These are phyloP conservation scores for Picocystis sp. DNA, from an alignment of 163 green algal species.

Conservation along the genomic window DNA sequence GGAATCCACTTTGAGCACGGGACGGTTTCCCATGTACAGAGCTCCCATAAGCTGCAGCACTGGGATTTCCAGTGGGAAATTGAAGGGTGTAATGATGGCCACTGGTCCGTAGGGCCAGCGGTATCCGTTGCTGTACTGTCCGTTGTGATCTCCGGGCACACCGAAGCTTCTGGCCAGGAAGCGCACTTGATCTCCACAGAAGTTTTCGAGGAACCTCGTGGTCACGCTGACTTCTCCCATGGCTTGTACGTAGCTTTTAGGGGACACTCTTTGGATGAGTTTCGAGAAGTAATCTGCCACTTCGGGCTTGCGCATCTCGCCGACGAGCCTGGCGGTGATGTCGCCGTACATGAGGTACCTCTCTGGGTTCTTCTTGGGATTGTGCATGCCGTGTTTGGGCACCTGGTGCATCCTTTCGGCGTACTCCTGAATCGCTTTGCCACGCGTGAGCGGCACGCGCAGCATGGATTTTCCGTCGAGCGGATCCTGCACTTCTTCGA, in stretches of 20 bases:
- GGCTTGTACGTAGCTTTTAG: constrained; percentile 73
- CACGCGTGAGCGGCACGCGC: too few relatives aligned
- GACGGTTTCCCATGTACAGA: constrained; percentile 98
- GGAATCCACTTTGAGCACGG: constrained; percentile 63
- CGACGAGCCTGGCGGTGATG: constrained; percentile 48
- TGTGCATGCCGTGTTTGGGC: constrained; percentile 57
- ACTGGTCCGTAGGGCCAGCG: constrained; percentile 88
- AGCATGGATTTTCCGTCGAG: too few relatives aligned
- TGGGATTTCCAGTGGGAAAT: constrained; percentile 97
- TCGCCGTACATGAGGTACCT: constrained; percentile 86
- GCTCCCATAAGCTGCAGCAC: constrained; percentile 75
- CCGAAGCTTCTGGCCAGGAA: constrained; percentile 74
- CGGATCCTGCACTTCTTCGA: too few relatives aligned
- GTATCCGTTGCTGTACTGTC: constrained; percentile 67
- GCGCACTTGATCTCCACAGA: constrained; percentile 81
- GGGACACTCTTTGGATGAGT: constrained; percentile 76
- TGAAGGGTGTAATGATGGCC: constrained; percentile 92
- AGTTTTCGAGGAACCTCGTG: constrained; percentile 88
- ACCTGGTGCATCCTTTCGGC: too few relatives aligned
- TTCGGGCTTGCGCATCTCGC: constrained; percentile 48
- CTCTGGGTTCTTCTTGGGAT: constrained; percentile 85
- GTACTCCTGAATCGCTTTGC: too few relatives aligned
- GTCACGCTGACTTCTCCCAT: constrained; percentile 72
- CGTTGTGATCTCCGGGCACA: constrained; percentile 73
- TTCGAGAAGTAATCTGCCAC: constrained; percentile 62